Evolutionary conservation across 108 stramenopile species (phyloP).

Genomic region (Cyclostephanos tholiformis): DNA sequence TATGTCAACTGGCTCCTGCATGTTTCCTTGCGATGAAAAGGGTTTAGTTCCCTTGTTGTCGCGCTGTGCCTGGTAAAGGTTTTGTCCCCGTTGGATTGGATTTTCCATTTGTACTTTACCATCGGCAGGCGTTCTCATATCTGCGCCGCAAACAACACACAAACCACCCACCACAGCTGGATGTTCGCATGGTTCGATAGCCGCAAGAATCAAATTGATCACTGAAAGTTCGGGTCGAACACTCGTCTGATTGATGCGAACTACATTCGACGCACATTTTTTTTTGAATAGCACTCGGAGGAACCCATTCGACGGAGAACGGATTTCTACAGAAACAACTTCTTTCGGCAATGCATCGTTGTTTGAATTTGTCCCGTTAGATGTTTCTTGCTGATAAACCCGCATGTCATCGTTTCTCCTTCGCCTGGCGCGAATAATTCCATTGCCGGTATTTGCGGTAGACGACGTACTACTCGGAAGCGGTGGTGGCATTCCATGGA

Average conservation of each 20-base stretch:
- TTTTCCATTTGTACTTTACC: constrained; percentile 7
- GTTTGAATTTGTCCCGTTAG: background rate
- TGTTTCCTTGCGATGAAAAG: background rate
- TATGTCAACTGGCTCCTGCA: background rate
- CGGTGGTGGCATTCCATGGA: constrained; percentile 1
- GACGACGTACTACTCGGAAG: background rate
- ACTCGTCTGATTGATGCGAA: background rate
- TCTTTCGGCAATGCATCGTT: constrained; percentile 5
- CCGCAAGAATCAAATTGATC: constrained; percentile 47
- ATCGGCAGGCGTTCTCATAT: constrained; percentile 10
- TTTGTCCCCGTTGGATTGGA: background rate
- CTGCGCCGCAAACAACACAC: constrained; percentile 73
- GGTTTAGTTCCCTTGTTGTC: constrained; percentile 7
- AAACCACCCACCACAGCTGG: constrained; percentile 72
- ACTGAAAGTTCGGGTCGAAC: background rate
- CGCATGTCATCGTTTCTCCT: background rate
- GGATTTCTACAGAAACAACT: constrained; percentile 4
- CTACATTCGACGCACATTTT: background rate
- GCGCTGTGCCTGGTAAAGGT: no score
- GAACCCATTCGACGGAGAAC: constrained; percentile 35
- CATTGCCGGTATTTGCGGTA: background rate
- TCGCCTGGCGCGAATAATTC: background rate
- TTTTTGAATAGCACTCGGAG: constrained; percentile 21
- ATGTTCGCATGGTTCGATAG: constrained; percentile 72
- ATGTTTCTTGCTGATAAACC: constrained; percentile 1